Evolutionary conservation across 441 rosid genomes (phyloP).

Genomic region (Euphorbia corollata): DNA sequence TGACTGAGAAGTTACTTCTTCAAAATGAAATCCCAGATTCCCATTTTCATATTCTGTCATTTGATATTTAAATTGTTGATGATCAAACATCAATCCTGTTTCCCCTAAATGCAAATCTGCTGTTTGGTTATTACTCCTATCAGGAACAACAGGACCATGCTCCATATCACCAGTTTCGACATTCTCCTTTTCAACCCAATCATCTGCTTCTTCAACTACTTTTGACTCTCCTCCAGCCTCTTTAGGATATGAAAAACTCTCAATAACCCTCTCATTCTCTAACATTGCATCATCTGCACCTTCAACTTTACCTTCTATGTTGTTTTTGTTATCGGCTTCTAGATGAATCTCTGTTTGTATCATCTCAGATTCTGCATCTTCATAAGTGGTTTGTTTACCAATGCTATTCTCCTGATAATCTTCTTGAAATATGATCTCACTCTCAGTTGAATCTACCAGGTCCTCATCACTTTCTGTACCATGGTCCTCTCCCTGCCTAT

Average conservation of each 20-base stretch:
- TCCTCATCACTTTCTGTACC: constrained; percentile 28
- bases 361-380: constrained; percentile 32
- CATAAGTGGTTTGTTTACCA: constrained; percentile 27
- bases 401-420: constrained; percentile 27
- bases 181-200: constrained; percentile 32
- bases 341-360: constrained; percentile 28
- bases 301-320: constrained; percentile 23
- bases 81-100: constrained; percentile 28
- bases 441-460: constrained; percentile 29
- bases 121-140: constrained; percentile 30
- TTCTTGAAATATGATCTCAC: constrained; percentile 31
- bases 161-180: constrained; percentile 33
- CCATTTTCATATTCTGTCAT: constrained; percentile 25
- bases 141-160: constrained; percentile 29
- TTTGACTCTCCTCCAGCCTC: constrained; percentile 36
- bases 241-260: constrained; percentile 29
- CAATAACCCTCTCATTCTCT: constrained; percentile 25
- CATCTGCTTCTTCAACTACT: constrained; percentile 33
- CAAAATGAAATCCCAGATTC: constrained; percentile 31
- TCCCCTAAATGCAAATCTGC: constrained; percentile 28
- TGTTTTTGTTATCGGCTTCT: constrained; percentile 14
- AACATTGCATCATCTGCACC: constrained; percentile 23
- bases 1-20: constrained; percentile 36
- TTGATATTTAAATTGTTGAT: constrained; percentile 28
- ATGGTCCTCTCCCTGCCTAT: constrained; percentile 31